phyloP scores from a whole-genome alignment of 2,329 filamentous ascomycete genomes.

The Claviceps sp. region DNA sequence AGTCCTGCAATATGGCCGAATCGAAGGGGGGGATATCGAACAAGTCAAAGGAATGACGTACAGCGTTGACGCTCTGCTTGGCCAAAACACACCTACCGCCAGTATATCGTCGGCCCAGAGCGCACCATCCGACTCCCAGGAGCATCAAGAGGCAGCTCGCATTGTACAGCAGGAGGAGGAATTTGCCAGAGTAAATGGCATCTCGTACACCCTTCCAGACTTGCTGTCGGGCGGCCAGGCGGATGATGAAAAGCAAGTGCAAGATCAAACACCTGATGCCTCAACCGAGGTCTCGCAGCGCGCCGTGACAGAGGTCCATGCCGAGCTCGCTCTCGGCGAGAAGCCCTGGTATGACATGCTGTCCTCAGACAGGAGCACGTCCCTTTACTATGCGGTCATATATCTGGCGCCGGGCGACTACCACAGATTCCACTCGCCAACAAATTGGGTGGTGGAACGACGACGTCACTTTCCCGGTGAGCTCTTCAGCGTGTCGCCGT shows the following conservation, averaged over 20 bases:
- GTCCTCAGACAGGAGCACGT: constrained; percentile 47
- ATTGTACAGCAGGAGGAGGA: constrained; percentile 73
- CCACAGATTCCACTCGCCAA: constrained; percentile 93
- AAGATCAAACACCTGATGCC: constrained; percentile 53
- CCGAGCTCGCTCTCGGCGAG: constrained; percentile 64
- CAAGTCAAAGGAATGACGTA: constrained; percentile 99
- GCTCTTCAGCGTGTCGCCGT: constrained; percentile 87
- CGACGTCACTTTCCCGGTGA: constrained; percentile 97
- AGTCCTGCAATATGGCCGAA: constrained; percentile 81
- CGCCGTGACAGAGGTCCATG: constrained; percentile 73
- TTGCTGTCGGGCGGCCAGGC: constrained; percentile 73
- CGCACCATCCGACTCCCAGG: constrained; percentile 11
- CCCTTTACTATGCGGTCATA: constrained; percentile 85
- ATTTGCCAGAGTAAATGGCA: constrained; percentile 88
- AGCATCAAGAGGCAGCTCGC: constrained; percentile 24
- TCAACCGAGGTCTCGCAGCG: constrained; percentile 48
- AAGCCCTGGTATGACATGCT: constrained; percentile 59
- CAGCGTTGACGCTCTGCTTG: constrained; percentile 82
- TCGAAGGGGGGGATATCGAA: constrained; percentile 88
- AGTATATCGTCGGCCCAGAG: constrained; percentile 28
- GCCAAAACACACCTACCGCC: constrained; percentile 44
- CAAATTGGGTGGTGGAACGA: constrained; percentile 87
- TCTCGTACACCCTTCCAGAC: constrained; percentile 82
- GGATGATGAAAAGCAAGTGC: constrained; percentile 29
- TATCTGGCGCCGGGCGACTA: constrained; percentile 97